These are phyloP conservation scores for Gamsiella multidivaricata DNA, from an alignment of 192 early-diverging fungal genomes.

Conservation along the genomic window DNA sequence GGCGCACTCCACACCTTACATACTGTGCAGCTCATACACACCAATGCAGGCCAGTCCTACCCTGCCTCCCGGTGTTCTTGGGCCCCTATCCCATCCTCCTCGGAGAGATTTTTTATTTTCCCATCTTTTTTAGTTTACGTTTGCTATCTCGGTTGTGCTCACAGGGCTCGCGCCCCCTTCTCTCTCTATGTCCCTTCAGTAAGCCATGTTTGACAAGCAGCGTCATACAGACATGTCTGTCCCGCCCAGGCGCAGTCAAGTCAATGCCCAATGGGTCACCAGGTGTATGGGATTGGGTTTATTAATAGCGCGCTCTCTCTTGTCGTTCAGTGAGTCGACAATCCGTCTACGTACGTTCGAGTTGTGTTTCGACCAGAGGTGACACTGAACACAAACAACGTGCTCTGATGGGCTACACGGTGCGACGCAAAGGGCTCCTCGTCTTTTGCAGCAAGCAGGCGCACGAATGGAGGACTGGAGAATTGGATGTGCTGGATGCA, in stretches of 20 bases:
- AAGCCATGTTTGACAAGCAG: neutral
- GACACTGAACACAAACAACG: neutral
- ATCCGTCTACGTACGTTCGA: neutral
- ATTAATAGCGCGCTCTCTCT: too few species aligned
- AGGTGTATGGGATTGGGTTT: too few species aligned
- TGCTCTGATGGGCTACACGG: neutral
- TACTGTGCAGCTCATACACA: neutral
- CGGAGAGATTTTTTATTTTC: slow-evolving; percentile 10
- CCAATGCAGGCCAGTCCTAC: neutral
- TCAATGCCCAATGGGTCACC: too few species aligned
- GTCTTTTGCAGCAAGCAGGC: neutral
- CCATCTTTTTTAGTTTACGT: slow-evolving; percentile 1
- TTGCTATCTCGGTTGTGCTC: neutral
- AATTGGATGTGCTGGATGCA: neutral
- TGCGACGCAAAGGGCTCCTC: neutral
- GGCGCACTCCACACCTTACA: neutral
- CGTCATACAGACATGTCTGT: neutral
- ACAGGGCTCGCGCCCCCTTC: slow-evolving; percentile 1
- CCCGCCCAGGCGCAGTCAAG: neutral
- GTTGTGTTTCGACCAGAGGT: neutral
- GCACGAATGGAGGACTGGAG: neutral
- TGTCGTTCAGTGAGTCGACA: too few species aligned
- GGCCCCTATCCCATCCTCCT: slow-evolving; percentile 21
- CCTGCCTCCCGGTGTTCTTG: neutral
- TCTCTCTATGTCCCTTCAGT: neutral